Conservation (phyloP, 176 grass and related monocot genomes). For the sorghum (Sorghum bicolor) region Sorghum_bicolor_NCBIv3 NC_012875.2:53063501-53064000, state of each 20-base stretch:
- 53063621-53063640: constrained; percentile 73
- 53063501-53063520: not conserved
- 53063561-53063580: constrained; percentile 55
- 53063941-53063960: constrained; percentile 40
- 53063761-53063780: constrained; percentile 38
- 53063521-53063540: not conserved
- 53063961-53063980: constrained; percentile 37
- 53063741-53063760: constrained; percentile 74
- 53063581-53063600: constrained; percentile 65
- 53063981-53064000: constrained; percentile 24
- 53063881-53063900: not conserved
- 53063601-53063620: constrained; percentile 78
- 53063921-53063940: constrained; percentile 41
- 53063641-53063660: constrained; percentile 53
- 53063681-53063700: not conserved
- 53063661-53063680: too few relatives aligned
- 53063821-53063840: constrained; percentile 54
- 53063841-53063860: not conserved
- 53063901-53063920: constrained; percentile 21
- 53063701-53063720: constrained; percentile 3
- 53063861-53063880: not conserved
- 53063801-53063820: not conserved
- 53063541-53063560: not conserved
- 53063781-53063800: not conserved
- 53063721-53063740: constrained; percentile 27